Evolutionary conservation across 305 asterid species (phyloP).

Genomic region (Solanum hybrid): DNA sequence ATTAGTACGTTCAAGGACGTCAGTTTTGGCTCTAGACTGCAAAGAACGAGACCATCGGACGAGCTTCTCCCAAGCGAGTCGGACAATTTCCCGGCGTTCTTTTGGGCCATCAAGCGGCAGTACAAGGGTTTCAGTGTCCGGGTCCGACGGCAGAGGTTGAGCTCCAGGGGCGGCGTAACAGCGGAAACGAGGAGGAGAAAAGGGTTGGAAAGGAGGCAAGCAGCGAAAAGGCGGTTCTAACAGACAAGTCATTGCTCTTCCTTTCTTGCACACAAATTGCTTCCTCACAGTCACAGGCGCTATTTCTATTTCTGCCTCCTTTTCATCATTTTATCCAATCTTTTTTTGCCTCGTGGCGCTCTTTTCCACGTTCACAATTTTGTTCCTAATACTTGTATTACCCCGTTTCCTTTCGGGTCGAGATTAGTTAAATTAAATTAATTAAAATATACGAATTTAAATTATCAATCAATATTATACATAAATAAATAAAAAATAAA

Average conservation of each 20-base stretch:
- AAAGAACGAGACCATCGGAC: constrained; percentile 81
- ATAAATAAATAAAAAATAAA: too few relatives aligned
- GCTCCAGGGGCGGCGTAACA: constrained; percentile 14
- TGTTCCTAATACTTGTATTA: background rate
- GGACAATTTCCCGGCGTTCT: constrained; percentile 66
- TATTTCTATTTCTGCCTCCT: background rate
- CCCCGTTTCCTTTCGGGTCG: background rate
- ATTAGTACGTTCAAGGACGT: constrained; percentile 73
- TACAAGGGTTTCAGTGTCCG: constrained; percentile 13
- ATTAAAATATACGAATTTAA: too few relatives aligned
- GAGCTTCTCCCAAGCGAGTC: constrained; percentile 82
- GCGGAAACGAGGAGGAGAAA: constrained; percentile 16
- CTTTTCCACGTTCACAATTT: background rate
- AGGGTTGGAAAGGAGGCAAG: constrained; percentile 9
- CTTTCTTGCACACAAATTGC: background rate
- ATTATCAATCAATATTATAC: too few relatives aligned
- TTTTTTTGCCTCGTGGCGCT: background rate
- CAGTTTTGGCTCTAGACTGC: constrained; percentile 72
- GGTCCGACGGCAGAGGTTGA: background rate
- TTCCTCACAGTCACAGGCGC: background rate
- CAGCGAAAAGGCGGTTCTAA: constrained; percentile 20
- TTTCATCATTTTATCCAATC: background rate
- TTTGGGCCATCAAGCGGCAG: constrained; percentile 20
- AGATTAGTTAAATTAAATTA: background rate
- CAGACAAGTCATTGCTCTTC: constrained; percentile 9